Conservation (phyloP, 1,284 basidiomycete genomes). For the Leccinum pallidistipes region DNA sequence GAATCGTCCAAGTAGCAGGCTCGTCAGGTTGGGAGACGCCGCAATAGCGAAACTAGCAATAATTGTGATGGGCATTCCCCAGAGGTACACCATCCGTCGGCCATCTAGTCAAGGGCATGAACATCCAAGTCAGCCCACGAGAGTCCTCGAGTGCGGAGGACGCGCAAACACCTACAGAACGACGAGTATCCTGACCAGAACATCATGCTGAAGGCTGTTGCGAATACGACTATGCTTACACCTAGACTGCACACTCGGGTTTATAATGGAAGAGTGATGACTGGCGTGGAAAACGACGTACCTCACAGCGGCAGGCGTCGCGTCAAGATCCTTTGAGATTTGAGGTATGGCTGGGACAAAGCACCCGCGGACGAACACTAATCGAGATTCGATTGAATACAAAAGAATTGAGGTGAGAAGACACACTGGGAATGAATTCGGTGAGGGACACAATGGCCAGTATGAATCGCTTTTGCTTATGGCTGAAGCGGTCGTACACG, state of each 20-base stretch:
- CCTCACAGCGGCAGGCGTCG: slow-evolving; percentile 42
- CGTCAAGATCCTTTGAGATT: slow-evolving; percentile 42
- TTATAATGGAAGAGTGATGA: not conserved
- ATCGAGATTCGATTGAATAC: not conserved
- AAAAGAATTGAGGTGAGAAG: not conserved
- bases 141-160: not conserved
- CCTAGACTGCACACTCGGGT: slow-evolving; percentile 21
- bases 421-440: slow-evolving; percentile 28
- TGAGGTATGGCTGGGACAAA: slow-evolving; percentile 51
- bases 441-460: slow-evolving; percentile 40
- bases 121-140: slow-evolving; percentile 51
- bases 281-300: slow-evolving; percentile 23
- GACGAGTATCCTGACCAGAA: slow-evolving; percentile 30
- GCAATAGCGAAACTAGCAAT: slow-evolving; percentile 46
- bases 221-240: slow-evolving; percentile 29
- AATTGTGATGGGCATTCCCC: slow-evolving; percentile 46
- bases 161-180: slow-evolving; percentile 24
- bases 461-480: slow-evolving; percentile 38
- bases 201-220: slow-evolving; percentile 24
- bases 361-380: slow-evolving; percentile 46
- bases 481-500: slow-evolving; percentile 44
- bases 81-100: slow-evolving; percentile 43
- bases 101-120: slow-evolving; percentile 52
- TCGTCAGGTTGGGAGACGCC: slow-evolving; percentile 32
- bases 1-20: slow-evolving; percentile 47